phyloP scores from a whole-genome alignment of 768 basidiomycete species.

The Calocybe cyanea region DNA sequence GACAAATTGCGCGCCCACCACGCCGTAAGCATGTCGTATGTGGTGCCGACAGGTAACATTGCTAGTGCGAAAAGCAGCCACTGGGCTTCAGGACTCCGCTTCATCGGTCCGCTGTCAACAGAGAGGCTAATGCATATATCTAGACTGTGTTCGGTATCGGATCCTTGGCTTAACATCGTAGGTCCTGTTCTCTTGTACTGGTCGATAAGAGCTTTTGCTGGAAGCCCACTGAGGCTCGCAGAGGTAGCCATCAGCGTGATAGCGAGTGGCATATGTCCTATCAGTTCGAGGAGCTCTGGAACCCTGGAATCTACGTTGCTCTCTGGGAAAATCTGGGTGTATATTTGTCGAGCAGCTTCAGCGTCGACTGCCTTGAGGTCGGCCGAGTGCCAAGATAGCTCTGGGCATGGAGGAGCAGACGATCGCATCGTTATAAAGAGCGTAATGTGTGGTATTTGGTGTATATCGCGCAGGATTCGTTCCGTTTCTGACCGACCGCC shows the following conservation, averaged over 20 bases:
- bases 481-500: neutral
- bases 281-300: slow-evolving; percentile 15
- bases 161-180: neutral
- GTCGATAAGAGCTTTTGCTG: slow-evolving; percentile 10
- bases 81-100: slow-evolving; percentile 1
- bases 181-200: slow-evolving; percentile 5
- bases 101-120: slow-evolving; percentile 4
- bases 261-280: slow-evolving; percentile 26
- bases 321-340: slow-evolving; percentile 15
- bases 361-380: slow-evolving; percentile 15
- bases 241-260: no score
- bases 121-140: slow-evolving; percentile 9
- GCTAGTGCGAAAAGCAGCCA: slow-evolving; percentile 16
- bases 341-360: slow-evolving; percentile 18
- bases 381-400: slow-evolving; percentile 19
- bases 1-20: slow-evolving; percentile 10
- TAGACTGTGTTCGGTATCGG: slow-evolving; percentile 5
- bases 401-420: slow-evolving; percentile 20
- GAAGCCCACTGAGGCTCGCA: no score
- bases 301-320: slow-evolving; percentile 19
- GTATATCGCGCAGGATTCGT: neutral
- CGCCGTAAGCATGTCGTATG: no score
- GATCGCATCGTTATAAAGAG: neutral
- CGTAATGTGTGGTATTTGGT: neutral
- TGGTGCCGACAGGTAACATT: slow-evolving; percentile 14